Conservation (phyloP, 1,284 basidiomycete species). For the Sanghuangporus weigelae region DNA sequence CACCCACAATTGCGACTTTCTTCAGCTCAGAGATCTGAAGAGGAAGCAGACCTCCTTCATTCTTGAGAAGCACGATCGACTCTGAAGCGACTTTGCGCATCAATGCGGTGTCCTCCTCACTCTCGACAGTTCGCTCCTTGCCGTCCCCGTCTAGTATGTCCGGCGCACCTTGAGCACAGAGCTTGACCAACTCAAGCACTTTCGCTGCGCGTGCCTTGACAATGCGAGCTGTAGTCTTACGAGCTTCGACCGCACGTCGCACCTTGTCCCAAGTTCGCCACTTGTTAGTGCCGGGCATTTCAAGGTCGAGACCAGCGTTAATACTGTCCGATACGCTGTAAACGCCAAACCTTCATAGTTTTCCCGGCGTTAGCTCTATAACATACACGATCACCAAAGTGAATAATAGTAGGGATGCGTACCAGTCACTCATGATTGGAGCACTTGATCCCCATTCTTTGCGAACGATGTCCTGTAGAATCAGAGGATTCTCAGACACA, state of each 20-base stretch:
- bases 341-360: conserved; percentile 50
- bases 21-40: conserved; percentile 46
- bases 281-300: conserved; percentile 72
- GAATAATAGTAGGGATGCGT: conserved; percentile 13
- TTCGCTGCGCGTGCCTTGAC: conserved; percentile 64
- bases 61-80: conserved; percentile 73
- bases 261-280: conserved; percentile 64
- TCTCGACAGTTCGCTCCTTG: conserved; percentile 54
- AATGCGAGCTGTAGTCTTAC: conserved; percentile 61
- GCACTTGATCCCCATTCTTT: conserved; percentile 76
- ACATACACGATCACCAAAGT: no score
- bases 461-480: conserved; percentile 63
- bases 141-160: conserved; percentile 68
- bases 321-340: conserved; percentile 63
- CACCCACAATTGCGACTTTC: conserved; percentile 72
- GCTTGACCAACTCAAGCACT: conserved; percentile 61
- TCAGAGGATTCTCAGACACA: conserved; percentile 56
- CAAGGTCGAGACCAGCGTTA: conserved; percentile 74
- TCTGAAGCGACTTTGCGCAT: conserved; percentile 59
- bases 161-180: conserved; percentile 54
- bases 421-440: conserved; percentile 77
- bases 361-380: not conserved
- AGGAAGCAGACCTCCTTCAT: conserved; percentile 56
- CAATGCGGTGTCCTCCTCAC: conserved; percentile 52
- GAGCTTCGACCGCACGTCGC: conserved; percentile 53